phyloP scores from a whole-genome alignment of 164 flowering plant species.

The grape (Vitis vinifera) region ASM3070453v1 NC_081806.1:4496501-4497000 shows the following conservation, averaged over 20 bases:
- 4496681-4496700: conserved; percentile 42
- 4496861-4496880: conserved; percentile 25
- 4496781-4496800: conserved; percentile 20
- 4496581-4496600: conserved; percentile 16
- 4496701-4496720: conserved; percentile 39
- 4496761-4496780: conserved; percentile 21
- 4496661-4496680: conserved; percentile 25
- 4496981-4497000: too few species aligned
- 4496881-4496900: neutral
- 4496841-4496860: conserved; percentile 31
- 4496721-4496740: conserved; percentile 45
- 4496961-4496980: too few species aligned
- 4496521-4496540: neutral
- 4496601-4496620: conserved; percentile 15
- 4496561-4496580: conserved; percentile 20
- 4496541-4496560: conserved; percentile 11
- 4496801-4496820: conserved; percentile 23
- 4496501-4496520: conserved; percentile 19
- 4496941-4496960: too few species aligned
- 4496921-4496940: too few species aligned
- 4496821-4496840: conserved; percentile 28
- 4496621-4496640: neutral
- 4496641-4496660: neutral
- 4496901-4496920: too few species aligned
- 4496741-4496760: too few species aligned